These are phyloP conservation scores for Blastobotrys illinoisensis DNA, from an alignment of 1,139 yeast genomes.

Conservation along the genomic window DNA sequence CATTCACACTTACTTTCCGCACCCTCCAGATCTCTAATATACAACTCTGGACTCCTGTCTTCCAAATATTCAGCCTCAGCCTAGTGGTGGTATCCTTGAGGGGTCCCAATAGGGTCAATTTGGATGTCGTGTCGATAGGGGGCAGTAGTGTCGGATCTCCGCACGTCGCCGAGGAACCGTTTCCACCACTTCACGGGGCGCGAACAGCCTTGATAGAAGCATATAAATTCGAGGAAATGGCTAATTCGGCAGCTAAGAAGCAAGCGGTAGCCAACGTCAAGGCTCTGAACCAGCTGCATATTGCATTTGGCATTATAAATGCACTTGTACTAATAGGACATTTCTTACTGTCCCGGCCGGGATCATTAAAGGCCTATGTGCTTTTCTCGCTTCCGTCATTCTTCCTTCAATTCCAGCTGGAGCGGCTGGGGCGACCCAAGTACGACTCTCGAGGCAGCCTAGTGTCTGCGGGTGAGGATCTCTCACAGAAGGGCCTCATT, in stretches of 20 bases:
- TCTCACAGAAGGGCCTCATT: slow-evolving; percentile 59
- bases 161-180: background rate
- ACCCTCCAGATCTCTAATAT: background rate
- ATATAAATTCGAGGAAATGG: slow-evolving; percentile 37
- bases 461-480: slow-evolving; percentile 57
- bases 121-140: background rate
- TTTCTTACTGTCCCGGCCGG: slow-evolving; percentile 50
- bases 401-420: slow-evolving; percentile 51
- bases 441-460: slow-evolving; percentile 42
- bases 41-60: background rate
- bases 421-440: slow-evolving; percentile 61
- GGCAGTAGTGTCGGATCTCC: background rate
- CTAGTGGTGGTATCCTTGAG: background rate
- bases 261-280: slow-evolving; percentile 54
- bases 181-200: background rate
- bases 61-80: background rate
- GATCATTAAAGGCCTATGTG: slow-evolving; percentile 46
- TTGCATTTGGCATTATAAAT: slow-evolving; percentile 43
- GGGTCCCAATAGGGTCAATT: background rate
- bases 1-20: background rate
- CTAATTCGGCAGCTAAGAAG: slow-evolving; percentile 63
- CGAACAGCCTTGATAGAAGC: background rate
- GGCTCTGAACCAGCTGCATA: slow-evolving; percentile 52
- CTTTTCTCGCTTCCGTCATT: slow-evolving; percentile 55
- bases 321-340: slow-evolving; percentile 38